Percentiles rank a stretch among this genome's conserved stretches.
Evolutionary conservation across 768 basidiomycete genomes (phyloP).

Genomic region (Dendrothele bispora): DNA sequence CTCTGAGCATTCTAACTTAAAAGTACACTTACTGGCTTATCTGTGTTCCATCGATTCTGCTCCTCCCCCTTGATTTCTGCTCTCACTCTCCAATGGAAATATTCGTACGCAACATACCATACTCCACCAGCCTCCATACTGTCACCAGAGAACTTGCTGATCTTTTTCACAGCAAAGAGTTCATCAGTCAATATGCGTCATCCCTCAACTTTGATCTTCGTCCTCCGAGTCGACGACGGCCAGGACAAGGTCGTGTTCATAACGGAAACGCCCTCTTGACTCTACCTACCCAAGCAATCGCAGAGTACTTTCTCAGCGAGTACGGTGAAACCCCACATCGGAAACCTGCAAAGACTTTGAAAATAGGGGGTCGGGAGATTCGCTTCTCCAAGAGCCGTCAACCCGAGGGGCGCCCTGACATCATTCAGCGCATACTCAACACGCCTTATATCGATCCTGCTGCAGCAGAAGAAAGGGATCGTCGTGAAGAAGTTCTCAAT

Average conservation of each 20-base stretch:
- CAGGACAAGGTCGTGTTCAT: slow-evolving; percentile 25
- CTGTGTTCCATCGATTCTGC: too few relatives aligned
- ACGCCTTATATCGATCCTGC: slow-evolving; percentile 43
- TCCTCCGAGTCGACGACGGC: slow-evolving; percentile 33
- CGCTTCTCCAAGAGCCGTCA: slow-evolving; percentile 33
- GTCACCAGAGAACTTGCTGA: slow-evolving; percentile 33
- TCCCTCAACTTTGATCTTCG: slow-evolving; percentile 54
- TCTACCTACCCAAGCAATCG: slow-evolving; percentile 43
- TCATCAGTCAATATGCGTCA: slow-evolving; percentile 23
- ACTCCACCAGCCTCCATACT: slow-evolving; percentile 9
- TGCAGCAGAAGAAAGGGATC: slow-evolving; percentile 32
- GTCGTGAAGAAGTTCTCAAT: slow-evolving; percentile 26
- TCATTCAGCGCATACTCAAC: slow-evolving; percentile 35
- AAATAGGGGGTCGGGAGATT: slow-evolving; percentile 31
- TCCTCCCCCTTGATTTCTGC: not conserved
- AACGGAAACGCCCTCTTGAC: slow-evolving; percentile 46
- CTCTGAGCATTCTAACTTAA: too few relatives aligned
- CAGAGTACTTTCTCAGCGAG: slow-evolving; percentile 39
- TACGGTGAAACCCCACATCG: slow-evolving; percentile 29
- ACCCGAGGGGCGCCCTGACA: slow-evolving; percentile 24
- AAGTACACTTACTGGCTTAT: too few relatives aligned
- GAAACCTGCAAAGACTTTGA: slow-evolving; percentile 15
- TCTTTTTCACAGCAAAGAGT: slow-evolving; percentile 44
- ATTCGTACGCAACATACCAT: slow-evolving; percentile 25
- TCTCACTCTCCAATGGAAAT: slow-evolving; percentile 9